Evolutionary conservation across 495 filamentous ascomycete genomes (phyloP).

Genomic region (Aspergillus sparsus): DNA sequence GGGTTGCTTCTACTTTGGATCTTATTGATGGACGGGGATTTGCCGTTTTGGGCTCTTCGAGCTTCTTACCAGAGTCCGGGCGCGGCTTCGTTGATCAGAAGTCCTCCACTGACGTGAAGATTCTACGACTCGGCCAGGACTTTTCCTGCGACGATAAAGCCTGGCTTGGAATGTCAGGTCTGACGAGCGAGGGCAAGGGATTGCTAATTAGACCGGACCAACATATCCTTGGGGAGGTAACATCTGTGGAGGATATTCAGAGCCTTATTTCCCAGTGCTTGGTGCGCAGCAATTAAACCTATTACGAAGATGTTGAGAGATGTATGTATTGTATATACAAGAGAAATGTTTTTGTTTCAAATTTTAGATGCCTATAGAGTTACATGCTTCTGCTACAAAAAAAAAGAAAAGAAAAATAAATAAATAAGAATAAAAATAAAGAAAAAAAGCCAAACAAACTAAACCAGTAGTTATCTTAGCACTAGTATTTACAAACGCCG

Average conservation of each 20-base stretch:
- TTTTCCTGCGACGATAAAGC: not conserved
- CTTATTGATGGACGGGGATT: not conserved
- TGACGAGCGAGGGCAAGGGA: not conserved
- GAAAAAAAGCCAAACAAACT: no score
- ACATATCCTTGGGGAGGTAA: slow-evolving; percentile 2
- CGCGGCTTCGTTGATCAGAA: no score
- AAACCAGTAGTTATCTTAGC: no score
- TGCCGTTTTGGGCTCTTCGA: not conserved
- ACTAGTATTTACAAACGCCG: no score
- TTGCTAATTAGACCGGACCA: not conserved
- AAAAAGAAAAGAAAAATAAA: no score
- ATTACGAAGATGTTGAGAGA: not conserved
- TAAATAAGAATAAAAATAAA: no score
- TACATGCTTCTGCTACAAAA: no score
- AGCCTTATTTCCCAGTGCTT: not conserved
- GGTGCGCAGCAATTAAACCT: not conserved
- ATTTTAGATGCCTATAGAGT: no score
- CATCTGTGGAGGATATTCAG: not conserved
- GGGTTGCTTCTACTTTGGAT: not conserved
- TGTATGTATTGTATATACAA: no score
- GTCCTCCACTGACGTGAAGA: not conserved
- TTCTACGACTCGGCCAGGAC: not conserved
- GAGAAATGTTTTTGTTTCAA: no score
- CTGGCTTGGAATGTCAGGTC: not conserved
- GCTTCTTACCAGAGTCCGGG: not conserved